Conservation (phyloP, 108 stramenopile species). For the Nitzschia palea region DNA sequence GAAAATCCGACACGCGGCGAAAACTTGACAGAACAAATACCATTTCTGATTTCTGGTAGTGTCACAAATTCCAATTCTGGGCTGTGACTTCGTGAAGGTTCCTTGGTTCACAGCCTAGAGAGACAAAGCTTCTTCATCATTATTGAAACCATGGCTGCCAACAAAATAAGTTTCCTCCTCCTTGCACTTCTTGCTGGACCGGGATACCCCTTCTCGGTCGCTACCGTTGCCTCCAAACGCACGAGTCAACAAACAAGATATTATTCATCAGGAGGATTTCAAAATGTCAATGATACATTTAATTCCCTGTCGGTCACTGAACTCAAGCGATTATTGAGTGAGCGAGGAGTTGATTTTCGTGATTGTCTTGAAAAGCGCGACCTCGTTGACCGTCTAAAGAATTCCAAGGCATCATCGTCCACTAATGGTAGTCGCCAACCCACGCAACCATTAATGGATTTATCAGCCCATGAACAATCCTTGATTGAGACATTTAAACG, state of each 20-base stretch:
- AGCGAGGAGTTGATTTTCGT: conserved; percentile 73
- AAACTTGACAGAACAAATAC: neutral
- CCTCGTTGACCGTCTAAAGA: conserved; percentile 51
- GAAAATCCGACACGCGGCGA: conserved; percentile 1
- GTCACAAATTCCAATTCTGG: too few species aligned
- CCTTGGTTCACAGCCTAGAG: too few species aligned
- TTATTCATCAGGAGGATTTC: neutral
- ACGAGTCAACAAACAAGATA: neutral
- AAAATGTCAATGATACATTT: neutral
- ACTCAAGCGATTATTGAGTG: conserved; percentile 63
- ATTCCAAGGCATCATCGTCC: neutral
- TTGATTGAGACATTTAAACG: conserved; percentile 52
- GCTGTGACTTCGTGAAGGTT: too few species aligned
- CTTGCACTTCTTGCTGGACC: neutral
- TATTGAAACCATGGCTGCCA: too few species aligned
- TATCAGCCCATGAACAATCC: conserved; percentile 47
- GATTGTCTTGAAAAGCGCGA: conserved; percentile 77
- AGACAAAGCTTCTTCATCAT: too few species aligned
- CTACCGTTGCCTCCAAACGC: neutral
- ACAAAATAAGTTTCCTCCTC: neutral
- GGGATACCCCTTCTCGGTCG: neutral
- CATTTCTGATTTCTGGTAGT: too few species aligned
- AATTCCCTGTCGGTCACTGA: conserved; percentile 56
- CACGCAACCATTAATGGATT: neutral
- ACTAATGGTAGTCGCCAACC: neutral